Conservation (phyloP, 768 basidiomycete genomes). For the Phaeolepiota aurea region DNA sequence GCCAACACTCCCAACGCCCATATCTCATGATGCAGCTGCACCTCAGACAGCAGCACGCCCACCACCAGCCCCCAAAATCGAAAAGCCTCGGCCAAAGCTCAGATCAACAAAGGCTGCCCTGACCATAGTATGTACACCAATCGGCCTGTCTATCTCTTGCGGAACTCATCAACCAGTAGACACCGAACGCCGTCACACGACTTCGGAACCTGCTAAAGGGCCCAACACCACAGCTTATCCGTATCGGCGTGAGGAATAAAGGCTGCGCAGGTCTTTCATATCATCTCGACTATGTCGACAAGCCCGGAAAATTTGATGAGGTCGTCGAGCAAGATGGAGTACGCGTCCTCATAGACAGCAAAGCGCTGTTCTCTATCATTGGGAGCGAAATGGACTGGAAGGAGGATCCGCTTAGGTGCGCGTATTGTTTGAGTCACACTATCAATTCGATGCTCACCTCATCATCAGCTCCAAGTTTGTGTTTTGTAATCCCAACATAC, state of each 20-base stretch:
- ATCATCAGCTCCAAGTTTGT: slow-evolving; percentile 62
- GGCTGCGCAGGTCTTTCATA: slow-evolving; percentile 88
- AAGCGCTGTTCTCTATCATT: slow-evolving; percentile 95
- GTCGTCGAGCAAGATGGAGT: slow-evolving; percentile 95
- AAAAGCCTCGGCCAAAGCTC: slow-evolving; percentile 57
- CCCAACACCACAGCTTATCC: slow-evolving; percentile 85
- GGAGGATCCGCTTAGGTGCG: slow-evolving; percentile 83
- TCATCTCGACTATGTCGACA: slow-evolving; percentile 92
- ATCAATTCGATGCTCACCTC: slow-evolving; percentile 4
- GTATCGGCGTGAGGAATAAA: slow-evolving; percentile 94
- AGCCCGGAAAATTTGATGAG: slow-evolving; percentile 89
- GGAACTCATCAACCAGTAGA: slow-evolving; percentile 35
- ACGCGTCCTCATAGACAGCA: slow-evolving; percentile 89
- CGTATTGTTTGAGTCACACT: slow-evolving; percentile 7
- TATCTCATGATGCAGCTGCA: slow-evolving; percentile 54
- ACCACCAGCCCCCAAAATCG: slow-evolving; percentile 57
- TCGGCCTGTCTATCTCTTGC: slow-evolving; percentile 4
- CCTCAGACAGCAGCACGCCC: slow-evolving; percentile 69
- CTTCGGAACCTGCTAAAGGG: slow-evolving; percentile 67
- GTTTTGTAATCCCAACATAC: slow-evolving; percentile 89
- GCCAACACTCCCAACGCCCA: slow-evolving; percentile 32
- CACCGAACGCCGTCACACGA: slow-evolving; percentile 67
- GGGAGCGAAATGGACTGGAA: slow-evolving; percentile 99
- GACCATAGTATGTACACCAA: slow-evolving; percentile 44
- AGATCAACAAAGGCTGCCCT: slow-evolving; percentile 72